Evolutionary conservation across 2,329 filamentous ascomycete genomes (phyloP).

Genomic region (Dendrostoma leiphaemia): DNA sequence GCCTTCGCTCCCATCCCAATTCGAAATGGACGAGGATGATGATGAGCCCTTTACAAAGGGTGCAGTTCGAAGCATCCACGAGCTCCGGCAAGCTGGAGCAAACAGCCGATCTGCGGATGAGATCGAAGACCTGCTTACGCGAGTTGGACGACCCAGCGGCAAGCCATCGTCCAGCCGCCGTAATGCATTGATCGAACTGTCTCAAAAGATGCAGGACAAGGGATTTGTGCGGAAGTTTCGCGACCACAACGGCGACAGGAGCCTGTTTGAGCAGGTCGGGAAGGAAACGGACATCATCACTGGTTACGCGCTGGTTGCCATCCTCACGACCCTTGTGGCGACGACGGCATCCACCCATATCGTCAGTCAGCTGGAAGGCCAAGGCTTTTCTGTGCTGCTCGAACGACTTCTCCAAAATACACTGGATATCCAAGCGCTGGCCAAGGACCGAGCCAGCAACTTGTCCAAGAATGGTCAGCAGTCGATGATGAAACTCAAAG

Average conservation of each 20-base stretch:
- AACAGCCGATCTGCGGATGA: conserved; percentile 66
- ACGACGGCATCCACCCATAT: conserved; percentile 60
- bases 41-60: conserved; percentile 41
- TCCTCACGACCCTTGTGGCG: conserved; percentile 61
- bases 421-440: conserved; percentile 58
- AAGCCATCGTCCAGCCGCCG: conserved; percentile 52
- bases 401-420: conserved; percentile 50
- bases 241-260: conserved; percentile 69
- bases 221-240: conserved; percentile 68
- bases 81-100: conserved; percentile 63
- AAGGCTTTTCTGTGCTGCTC: conserved; percentile 55
- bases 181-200: conserved; percentile 58
- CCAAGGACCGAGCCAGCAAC: conserved; percentile 64
- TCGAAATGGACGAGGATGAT: conserved; percentile 40
- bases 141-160: conserved; percentile 51
- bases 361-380: conserved; percentile 53
- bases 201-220: conserved; percentile 58
- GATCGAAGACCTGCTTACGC: conserved; percentile 61
- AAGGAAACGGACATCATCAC: conserved; percentile 59
- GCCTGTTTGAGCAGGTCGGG: conserved; percentile 61
- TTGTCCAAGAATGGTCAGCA: conserved; percentile 64
- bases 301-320: conserved; percentile 62
- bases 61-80: conserved; percentile 62
- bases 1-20: conserved; percentile 24
- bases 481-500: conserved; percentile 54